Evolutionary conservation across 139 green algal genomes (phyloP), one percentile per base, ranked within the genome.

Genomic region (Eudorina sp.): DNA sequence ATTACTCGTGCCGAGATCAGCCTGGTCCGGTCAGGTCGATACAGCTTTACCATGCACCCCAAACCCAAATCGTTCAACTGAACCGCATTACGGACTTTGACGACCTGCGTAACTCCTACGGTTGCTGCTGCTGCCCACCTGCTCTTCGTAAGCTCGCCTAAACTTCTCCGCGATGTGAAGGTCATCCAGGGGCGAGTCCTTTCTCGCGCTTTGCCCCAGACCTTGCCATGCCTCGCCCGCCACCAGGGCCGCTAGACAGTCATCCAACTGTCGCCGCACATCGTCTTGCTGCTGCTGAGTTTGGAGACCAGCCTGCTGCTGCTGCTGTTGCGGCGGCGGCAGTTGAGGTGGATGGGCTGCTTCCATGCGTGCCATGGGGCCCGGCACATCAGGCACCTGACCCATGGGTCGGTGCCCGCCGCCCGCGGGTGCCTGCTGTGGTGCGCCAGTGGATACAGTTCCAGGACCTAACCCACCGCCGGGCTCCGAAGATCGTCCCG

Each of bases 121-220:
- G 5, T 66, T 25, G 55, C 55, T 40, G 34, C 7, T 51, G 4
- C 31, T 14, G 14, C 70, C 4, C 70, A 88, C 83, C 83, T 88
- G 83, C 68, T 72, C 36, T 16, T 72, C 83, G 19, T 88, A 88
- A 9, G 83, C 83, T 46, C 77, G 36, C 36, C 83, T 48, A 53
- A 88, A 88, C 27, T 62, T 62, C 53, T 88, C 83, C 4, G 83
- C 83, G 51, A 88, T 81, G 66, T 80, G 83, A 46, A 88, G 68
- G 68, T 60, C 34, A 46, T 45, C 83, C 48, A 3, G 7, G 34
- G 1, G 21, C 64, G 23, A 34, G 31, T 45, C 48, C 23, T 21
- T 38, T 2, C 4, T 18, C 25, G 23, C 36, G 48, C 66, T 21
- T 21, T 51, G 36, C 7, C 43, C 60, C 41, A 43, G 29, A 1